A percentile compares a stretch with the other conserved stretches of the same genome.
Evolutionary conservation across 2,329 filamentous ascomycete species (phyloP).

Genomic region (Didymella lethalis): DNA sequence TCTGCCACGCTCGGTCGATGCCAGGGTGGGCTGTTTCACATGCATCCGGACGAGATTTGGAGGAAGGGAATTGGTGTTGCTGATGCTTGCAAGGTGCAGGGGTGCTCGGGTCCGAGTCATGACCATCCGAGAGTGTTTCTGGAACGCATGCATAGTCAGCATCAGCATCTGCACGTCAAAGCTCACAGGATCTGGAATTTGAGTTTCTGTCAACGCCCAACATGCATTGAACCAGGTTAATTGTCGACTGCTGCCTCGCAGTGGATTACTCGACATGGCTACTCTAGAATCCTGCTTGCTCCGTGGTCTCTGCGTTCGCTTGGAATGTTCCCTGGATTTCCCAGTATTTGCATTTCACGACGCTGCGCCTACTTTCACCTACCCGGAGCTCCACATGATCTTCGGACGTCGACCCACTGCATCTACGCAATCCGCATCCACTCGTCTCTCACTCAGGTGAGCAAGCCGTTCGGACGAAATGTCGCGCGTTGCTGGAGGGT

Average conservation of each 20-base stretch:
- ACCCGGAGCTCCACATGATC: constrained; percentile 12
- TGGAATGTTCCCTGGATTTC: not conserved
- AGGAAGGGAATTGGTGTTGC: constrained; percentile 15
- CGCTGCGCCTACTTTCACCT: constrained; percentile 13
- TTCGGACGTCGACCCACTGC: constrained; percentile 14
- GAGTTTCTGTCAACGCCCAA: not conserved
- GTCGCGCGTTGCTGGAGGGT: constrained; percentile 12
- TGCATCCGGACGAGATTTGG: constrained; percentile 15
- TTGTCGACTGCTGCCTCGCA: not conserved
- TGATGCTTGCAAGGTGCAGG: constrained; percentile 18
- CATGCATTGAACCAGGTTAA: not conserved
- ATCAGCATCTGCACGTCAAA: constrained; percentile 12
- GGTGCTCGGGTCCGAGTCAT: constrained; percentile 11
- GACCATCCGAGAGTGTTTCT: constrained; percentile 5
- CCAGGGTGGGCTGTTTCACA: constrained; percentile 6
- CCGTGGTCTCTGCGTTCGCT: not conserved
- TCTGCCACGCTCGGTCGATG: constrained; percentile 20
- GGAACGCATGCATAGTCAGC: constrained; percentile 18
- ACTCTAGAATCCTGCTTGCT: not conserved
- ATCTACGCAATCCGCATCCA: constrained; percentile 5
- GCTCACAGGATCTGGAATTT: constrained; percentile 14
- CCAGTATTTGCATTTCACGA: constrained; percentile 14
- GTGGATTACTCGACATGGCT: not conserved
- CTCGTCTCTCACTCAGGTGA: constrained; percentile 2
- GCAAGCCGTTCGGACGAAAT: constrained; percentile 30